A percentile compares a stretch with the other conserved stretches of the same genome.
Conservation (phyloP, 1,284 basidiomycete genomes). For the Ganoderma sinense region DNA sequence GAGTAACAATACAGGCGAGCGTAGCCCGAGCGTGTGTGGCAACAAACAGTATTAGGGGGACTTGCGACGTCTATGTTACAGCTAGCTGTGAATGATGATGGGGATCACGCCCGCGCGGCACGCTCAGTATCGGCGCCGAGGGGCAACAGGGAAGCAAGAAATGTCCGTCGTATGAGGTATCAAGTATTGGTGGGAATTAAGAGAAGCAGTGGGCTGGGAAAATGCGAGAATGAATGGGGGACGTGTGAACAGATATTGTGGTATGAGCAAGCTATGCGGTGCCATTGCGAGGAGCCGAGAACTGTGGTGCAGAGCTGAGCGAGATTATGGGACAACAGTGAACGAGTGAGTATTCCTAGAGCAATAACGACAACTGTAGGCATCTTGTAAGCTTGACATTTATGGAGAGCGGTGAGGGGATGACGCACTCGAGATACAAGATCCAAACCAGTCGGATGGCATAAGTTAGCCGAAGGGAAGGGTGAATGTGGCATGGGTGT, state of each 20-base stretch:
- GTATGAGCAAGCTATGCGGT: background rate
- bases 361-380: background rate
- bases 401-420: background rate
- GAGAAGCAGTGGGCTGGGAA: background rate
- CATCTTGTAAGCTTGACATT: background rate
- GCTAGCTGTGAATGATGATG: slow-evolving; percentile 11
- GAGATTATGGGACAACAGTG: slow-evolving; percentile 9
- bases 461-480: slow-evolving; percentile 24
- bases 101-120: background rate
- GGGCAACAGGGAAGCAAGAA: background rate
- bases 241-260: background rate
- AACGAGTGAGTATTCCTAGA: background rate
- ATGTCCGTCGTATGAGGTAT: background rate
- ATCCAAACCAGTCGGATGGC: slow-evolving; percentile 22
- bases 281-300: slow-evolving; percentile 1
- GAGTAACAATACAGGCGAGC: slow-evolving; percentile 25
- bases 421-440: slow-evolving; percentile 23
- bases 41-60: slow-evolving; percentile 15
- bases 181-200: background rate
- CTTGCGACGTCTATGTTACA: slow-evolving; percentile 17
- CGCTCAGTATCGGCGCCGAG: background rate
- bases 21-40: slow-evolving; percentile 6
- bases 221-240: background rate
- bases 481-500: background rate
- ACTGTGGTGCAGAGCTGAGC: slow-evolving; percentile 10